These are phyloP conservation scores for Exophiala xenobiotica DNA, from an alignment of 2,329 filamentous ascomycete species.

Conservation along the genomic window DNA sequence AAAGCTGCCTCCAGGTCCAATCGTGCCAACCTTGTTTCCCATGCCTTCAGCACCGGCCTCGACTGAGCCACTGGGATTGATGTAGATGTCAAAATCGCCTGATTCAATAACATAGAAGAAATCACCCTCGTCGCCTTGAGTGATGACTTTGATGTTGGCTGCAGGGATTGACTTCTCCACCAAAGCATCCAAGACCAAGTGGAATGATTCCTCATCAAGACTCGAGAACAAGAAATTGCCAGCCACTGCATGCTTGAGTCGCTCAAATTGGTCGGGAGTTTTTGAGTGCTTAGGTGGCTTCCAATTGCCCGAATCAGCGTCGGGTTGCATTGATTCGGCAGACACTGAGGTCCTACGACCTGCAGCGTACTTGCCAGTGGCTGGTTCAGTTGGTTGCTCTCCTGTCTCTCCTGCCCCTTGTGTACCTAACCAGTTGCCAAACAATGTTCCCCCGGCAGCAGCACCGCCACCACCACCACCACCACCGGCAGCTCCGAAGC, in stretches of 20 bases:
- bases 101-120: slow-evolving; percentile 97
- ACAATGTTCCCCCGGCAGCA: too few species aligned
- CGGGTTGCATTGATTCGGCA: slow-evolving; percentile 91
- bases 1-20: slow-evolving; percentile 87
- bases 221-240: slow-evolving; percentile 93
- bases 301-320: slow-evolving; percentile 84
- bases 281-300: slow-evolving; percentile 82
- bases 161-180: slow-evolving; percentile 94
- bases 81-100: slow-evolving; percentile 85
- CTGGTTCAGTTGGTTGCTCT: slow-evolving; percentile 36
- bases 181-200: slow-evolving; percentile 82
- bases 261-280: slow-evolving; percentile 72
- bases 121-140: slow-evolving; percentile 91
- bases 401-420: slow-evolving; percentile 46
- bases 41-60: slow-evolving; percentile 79
- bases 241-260: slow-evolving; percentile 77
- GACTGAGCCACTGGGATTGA: slow-evolving; percentile 73
- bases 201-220: slow-evolving; percentile 87
- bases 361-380: slow-evolving; percentile 72
- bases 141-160: slow-evolving; percentile 87
- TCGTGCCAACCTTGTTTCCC: slow-evolving; percentile 76
- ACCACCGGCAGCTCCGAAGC: slow-evolving; percentile 55
- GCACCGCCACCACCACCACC: slow-evolving; percentile 22
- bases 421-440: slow-evolving; percentile 30
- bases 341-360: slow-evolving; percentile 92